phyloP scores from a whole-genome alignment of 495 filamentous ascomycete species.

The Emericellopsis terricola region DNA sequence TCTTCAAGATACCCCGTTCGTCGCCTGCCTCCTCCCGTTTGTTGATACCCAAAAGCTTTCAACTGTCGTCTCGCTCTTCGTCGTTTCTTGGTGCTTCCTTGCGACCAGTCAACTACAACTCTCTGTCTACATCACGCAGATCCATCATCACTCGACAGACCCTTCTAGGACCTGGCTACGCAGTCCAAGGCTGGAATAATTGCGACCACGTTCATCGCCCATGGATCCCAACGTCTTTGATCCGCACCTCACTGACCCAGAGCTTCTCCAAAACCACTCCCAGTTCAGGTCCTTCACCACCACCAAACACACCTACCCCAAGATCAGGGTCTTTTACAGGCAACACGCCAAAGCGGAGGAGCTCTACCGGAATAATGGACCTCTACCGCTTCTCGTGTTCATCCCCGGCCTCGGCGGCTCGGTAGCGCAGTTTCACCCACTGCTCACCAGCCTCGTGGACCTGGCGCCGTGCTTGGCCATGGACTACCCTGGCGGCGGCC shows the following conservation, averaged over 20 bases:
- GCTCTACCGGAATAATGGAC: conserved; percentile 49
- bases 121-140: no score
- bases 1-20: no score
- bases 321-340: conserved; percentile 67
- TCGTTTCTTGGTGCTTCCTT: no score
- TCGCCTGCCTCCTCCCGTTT: no score
- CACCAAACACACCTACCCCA: conserved; percentile 48
- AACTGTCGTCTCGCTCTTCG: no score
- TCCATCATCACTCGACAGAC: no score
- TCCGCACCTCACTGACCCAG: conserved; percentile 41
- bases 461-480: conserved; percentile 77
- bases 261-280: conserved; percentile 61
- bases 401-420: conserved; percentile 86
- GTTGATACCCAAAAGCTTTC: no score
- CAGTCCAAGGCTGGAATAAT: no score
- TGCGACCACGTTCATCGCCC: no score
- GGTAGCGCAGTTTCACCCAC: conserved; percentile 66
- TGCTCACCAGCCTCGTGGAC: conserved; percentile 69
- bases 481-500: conserved; percentile 78
- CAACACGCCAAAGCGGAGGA: conserved; percentile 64
- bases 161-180: no score
- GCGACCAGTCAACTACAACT: no score
- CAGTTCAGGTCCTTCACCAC: conserved; percentile 53
- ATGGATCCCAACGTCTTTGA: not conserved
- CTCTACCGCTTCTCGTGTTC: conserved; percentile 76